Percentiles rank a stretch among this genome's conserved stretches.
phyloP scores from a whole-genome alignment of 345 rosid genomes.

The Zanthoxylum bungeanum region DNA sequence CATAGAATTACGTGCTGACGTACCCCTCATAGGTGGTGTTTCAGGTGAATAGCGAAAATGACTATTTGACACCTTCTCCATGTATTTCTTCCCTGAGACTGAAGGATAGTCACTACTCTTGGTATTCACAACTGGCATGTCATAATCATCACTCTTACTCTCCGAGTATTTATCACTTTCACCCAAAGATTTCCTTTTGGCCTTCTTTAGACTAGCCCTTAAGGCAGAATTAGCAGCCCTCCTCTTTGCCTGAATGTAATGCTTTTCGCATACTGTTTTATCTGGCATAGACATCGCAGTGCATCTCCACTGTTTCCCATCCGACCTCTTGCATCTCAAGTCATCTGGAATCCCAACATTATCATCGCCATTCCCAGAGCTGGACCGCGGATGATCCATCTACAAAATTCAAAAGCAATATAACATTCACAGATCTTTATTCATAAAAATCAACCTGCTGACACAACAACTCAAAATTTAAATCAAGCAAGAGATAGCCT shows the following conservation, averaged over 20 bases:
- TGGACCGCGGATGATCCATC: conserved; percentile 58
- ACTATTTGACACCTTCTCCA: conserved; percentile 44
- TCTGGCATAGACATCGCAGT: conserved; percentile 98
- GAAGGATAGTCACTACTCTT: conserved; percentile 37
- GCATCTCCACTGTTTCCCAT: conserved; percentile 99
- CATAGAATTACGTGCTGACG: conserved; percentile 34
- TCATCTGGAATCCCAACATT: conserved; percentile 79
- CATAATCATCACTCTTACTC: conserved; percentile 66
- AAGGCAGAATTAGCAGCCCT: conserved; percentile 94
- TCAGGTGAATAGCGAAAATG: conserved; percentile 53
- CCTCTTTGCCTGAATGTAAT: conserved; percentile 87
- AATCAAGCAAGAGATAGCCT: neutral
- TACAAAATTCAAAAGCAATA: conserved; percentile 11
- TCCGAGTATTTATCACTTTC: conserved; percentile 64
- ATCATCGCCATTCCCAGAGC: conserved; percentile 60
- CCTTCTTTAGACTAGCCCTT: conserved; percentile 80
- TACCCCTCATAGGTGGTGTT: conserved; percentile 44
- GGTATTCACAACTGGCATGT: conserved; percentile 39
- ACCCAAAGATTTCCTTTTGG: conserved; percentile 56
- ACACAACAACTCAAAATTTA: neutral
- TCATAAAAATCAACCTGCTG: neutral
- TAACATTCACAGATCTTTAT: conserved; percentile 12
- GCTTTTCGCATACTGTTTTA: conserved; percentile 97
- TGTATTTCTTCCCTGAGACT: conserved; percentile 39
- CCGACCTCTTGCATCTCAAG: conserved; percentile 95